phyloP scores from a whole-genome alignment of 768 basidiomycete species.

The Auricularia sp. region DNA sequence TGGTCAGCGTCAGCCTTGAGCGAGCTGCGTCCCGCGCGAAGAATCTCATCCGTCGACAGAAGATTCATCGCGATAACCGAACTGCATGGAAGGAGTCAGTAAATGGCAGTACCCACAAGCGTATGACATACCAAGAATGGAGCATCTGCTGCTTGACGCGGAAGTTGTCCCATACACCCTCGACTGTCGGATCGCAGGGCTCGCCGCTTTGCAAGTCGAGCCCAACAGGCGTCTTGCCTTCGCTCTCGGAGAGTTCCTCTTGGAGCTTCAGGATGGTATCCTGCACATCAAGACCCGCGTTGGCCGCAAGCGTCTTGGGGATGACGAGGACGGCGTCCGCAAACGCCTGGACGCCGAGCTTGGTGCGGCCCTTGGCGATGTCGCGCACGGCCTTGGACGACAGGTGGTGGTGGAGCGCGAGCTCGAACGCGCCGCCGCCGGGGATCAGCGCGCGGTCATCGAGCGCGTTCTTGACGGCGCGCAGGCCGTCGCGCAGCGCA shows the following conservation, averaged over 20 bases:
- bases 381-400: constrained; percentile 46
- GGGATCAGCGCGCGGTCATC: constrained; percentile 86
- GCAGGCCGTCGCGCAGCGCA: constrained; percentile 92
- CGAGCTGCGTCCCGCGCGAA: constrained; percentile 81
- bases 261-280: constrained; percentile 88
- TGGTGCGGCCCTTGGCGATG: constrained; percentile 82
- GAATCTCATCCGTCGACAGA: constrained; percentile 90
- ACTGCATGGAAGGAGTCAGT: constrained; percentile 31
- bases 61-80: constrained; percentile 93
- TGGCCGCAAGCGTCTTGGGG: constrained; percentile 92
- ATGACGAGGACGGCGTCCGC: constrained; percentile 91
- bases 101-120: constrained; percentile 3
- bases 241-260: constrained; percentile 91
- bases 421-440: constrained; percentile 97
- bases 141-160: constrained; percentile 98
- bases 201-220: constrained; percentile 89
- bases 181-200: constrained; percentile 90
- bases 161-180: constrained; percentile 99
- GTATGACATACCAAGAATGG: constrained; percentile 71
- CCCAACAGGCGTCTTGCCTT: constrained; percentile 57
- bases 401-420: constrained; percentile 82
- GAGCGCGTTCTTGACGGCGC: constrained; percentile 92
- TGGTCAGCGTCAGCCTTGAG: constrained; percentile 70
- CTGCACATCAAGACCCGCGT: constrained; percentile 96
- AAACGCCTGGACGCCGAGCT: constrained; percentile 96